These are phyloP conservation scores for Annona cherimola DNA, from an alignment of 164 flowering plant species.

Conservation along the genomic window DNA sequence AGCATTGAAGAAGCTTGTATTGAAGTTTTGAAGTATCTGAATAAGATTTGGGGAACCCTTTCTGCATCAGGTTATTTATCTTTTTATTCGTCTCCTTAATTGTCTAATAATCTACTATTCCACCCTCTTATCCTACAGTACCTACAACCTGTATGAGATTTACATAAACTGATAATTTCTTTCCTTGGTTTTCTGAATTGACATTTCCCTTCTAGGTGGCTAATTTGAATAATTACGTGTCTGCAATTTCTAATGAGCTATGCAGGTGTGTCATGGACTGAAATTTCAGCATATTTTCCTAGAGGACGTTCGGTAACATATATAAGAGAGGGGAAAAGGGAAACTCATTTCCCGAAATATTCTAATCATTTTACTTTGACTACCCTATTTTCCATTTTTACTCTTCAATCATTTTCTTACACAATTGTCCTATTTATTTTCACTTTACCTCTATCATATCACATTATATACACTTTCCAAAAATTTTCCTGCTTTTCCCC, in stretches of 20 bases:
- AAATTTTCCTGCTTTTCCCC: too few relatives aligned
- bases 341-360: too few relatives aligned
- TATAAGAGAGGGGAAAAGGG: too few relatives aligned
- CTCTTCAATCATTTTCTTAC: too few relatives aligned
- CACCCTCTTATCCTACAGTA: neutral
- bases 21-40: slow-evolving; percentile 73
- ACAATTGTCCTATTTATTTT: too few relatives aligned
- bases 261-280: neutral
- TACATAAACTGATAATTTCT: neutral
- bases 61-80: slow-evolving; percentile 67
- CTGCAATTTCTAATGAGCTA: neutral
- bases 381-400: too few relatives aligned
- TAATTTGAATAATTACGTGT: neutral
- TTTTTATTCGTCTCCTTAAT: neutral
- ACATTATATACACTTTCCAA: too few relatives aligned
- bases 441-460: too few relatives aligned
- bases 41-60: slow-evolving; percentile 72
- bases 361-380: too few relatives aligned
- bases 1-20: slow-evolving; percentile 73
- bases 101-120: neutral
- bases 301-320: neutral
- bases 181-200: neutral
- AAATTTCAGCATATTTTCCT: neutral
- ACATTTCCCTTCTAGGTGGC: neutral
- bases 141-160: neutral